Conservation (phyloP, 164 flowering plant species). For the Vitis amurensis region DNA sequence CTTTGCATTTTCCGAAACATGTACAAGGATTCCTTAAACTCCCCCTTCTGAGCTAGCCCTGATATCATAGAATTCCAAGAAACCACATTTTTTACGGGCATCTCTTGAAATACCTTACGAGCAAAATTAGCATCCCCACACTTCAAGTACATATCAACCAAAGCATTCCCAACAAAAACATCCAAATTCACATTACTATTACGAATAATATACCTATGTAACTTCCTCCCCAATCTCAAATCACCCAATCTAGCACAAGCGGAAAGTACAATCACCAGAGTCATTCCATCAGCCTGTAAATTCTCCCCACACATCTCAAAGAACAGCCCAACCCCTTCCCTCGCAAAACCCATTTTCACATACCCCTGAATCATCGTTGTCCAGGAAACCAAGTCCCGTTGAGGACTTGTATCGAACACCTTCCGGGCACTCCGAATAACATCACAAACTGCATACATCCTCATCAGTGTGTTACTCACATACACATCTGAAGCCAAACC, state of each 20-base stretch:
- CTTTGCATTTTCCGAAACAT: constrained; percentile 33
- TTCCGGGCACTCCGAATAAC: constrained; percentile 12
- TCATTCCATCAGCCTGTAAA: constrained; percentile 30
- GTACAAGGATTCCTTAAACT: constrained; percentile 26
- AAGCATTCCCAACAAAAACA: constrained; percentile 45
- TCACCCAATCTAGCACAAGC: constrained; percentile 41
- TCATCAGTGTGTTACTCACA: constrained; percentile 36
- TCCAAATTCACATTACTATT: constrained; percentile 24
- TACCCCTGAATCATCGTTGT: constrained; percentile 46
- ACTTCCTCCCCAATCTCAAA: constrained; percentile 33
- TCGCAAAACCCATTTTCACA: constrained; percentile 29
- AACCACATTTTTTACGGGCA: constrained; percentile 36
- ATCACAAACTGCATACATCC: constrained; percentile 41
- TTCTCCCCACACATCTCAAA: constrained; percentile 26
- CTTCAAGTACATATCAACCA: constrained; percentile 46
- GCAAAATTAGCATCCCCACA: constrained; percentile 34
- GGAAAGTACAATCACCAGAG: constrained; percentile 39
- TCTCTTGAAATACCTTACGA: constrained; percentile 23
- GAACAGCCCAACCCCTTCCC: constrained; percentile 26
- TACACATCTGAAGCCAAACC: constrained; percentile 24
- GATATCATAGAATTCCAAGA: constrained; percentile 45
- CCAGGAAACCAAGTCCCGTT: constrained; percentile 43
- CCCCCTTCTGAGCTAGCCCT: constrained; percentile 31
- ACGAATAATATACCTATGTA: constrained; percentile 25
- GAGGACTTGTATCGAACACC: constrained; percentile 40